phyloP scores from a whole-genome alignment of 1,284 basidiomycete genomes.

The Wolfiporia cocos region DNA sequence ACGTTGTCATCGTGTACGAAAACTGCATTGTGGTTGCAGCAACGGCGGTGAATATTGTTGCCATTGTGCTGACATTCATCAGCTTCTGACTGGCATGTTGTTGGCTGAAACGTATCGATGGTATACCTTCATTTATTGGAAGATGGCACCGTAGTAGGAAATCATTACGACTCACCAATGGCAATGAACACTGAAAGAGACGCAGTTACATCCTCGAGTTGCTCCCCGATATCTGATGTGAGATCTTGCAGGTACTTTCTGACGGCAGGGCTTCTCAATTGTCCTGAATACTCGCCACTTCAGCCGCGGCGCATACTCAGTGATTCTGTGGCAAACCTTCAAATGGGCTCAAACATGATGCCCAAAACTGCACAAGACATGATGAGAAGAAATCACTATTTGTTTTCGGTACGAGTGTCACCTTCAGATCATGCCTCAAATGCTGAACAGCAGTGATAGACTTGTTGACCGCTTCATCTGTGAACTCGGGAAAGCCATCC shows the following conservation, averaged over 20 bases:
- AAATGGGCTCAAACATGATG: constrained; percentile 60
- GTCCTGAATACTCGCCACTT: too few species aligned
- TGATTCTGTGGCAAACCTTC: too few species aligned
- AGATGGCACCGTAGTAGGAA: not conserved
- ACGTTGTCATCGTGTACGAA: constrained; percentile 38
- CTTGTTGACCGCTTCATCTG: constrained; percentile 63
- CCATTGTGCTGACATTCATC: constrained; percentile 66
- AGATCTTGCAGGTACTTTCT: constrained; percentile 70
- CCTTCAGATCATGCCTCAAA: constrained; percentile 66
- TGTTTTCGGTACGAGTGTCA: constrained; percentile 16
- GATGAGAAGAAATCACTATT: too few species aligned
- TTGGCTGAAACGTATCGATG: constrained; percentile 69
- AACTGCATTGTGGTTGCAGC: constrained; percentile 69
- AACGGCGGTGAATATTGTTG: constrained; percentile 74
- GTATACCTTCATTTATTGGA: constrained; percentile 42
- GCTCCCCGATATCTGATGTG: constrained; percentile 60
- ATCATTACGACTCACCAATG: constrained; percentile 37
- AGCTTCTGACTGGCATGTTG: constrained; percentile 63
- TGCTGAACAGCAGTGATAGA: constrained; percentile 55
- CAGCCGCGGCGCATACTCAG: too few species aligned
- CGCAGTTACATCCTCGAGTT: constrained; percentile 59
- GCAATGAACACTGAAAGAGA: constrained; percentile 66
- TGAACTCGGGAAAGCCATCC: constrained; percentile 72
- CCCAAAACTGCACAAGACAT: constrained; percentile 51
- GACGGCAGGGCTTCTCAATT: constrained; percentile 64